These are phyloP conservation scores for Sugiyamaella qingdaonensis DNA, from an alignment of 805 yeast genomes.

Conservation along the genomic window DNA sequence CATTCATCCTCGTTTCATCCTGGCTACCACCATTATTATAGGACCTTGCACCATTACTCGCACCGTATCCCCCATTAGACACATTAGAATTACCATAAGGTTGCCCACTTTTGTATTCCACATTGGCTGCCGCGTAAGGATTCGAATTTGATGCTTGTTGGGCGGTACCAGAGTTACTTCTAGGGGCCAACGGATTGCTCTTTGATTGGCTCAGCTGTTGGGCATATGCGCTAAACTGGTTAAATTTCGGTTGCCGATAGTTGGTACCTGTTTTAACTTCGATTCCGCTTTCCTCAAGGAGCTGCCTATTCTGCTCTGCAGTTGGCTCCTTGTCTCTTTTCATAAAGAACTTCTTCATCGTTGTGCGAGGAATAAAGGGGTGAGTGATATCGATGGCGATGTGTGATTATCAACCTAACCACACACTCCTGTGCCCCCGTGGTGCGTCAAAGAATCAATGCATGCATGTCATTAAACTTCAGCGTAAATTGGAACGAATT, in stretches of 20 bases:
- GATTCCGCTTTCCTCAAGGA: conserved; percentile 40
- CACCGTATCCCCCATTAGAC: conserved; percentile 1
- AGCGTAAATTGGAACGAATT: too few relatives aligned
- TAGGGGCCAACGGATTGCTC: conserved; percentile 13
- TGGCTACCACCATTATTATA: not conserved
- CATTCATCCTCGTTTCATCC: not conserved
- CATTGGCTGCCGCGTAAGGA: conserved; percentile 13
- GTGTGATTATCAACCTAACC: not conserved
- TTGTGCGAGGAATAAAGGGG: conserved; percentile 5
- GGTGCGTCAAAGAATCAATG: too few relatives aligned
- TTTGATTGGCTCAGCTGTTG: conserved; percentile 35
- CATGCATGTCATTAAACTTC: too few relatives aligned
- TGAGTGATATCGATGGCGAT: not conserved
- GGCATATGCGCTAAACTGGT: conserved; percentile 49
- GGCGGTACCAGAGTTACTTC: not conserved
- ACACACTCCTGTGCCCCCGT: too few relatives aligned
- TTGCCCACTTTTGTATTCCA: conserved; percentile 1
- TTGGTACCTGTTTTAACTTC: conserved; percentile 40
- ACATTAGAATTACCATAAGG: conserved; percentile 4
- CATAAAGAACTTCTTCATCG: conserved; percentile 47
- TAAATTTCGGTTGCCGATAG: conserved; percentile 36
- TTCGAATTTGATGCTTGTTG: conserved; percentile 8
- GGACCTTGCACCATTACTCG: not conserved
- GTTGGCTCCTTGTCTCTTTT: conserved; percentile 52
- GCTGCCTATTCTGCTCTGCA: conserved; percentile 43